Evolutionary conservation across 768 basidiomycete species (phyloP), one percentile per base, ranked within the genome.

Genomic region (Russula sp.): DNA sequence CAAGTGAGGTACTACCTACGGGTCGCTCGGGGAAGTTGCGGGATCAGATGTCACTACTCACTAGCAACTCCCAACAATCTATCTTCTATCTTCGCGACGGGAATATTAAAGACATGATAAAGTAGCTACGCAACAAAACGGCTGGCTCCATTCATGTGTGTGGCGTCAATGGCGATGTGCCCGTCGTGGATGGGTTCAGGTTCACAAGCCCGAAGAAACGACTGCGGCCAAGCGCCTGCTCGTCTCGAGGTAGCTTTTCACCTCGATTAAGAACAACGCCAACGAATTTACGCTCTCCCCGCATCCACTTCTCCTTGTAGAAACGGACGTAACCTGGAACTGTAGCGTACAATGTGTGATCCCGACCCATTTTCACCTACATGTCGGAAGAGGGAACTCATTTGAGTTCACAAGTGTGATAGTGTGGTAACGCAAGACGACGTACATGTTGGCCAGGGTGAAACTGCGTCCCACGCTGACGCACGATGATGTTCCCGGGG

Each of bases 401-500:
- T 59, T 42, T 51, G 20, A 50, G 59, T 53, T 20, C 8, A 55
- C 37, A 42, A 44, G 51, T 62, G 45, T 42, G 61, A 57, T 66
- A 55, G 56, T 35, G 39, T 20, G 53, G 53, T 63, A 56, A 32
- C 37, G 61, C 50, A n/a, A 45, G 42, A 27, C 27, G 27, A 56
- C 52, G 61, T 74, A 94, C 95, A 74, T 98, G 87, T 73, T 94
- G 94, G 0, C 95, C 96, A 5, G 96, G 86, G 72, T 96, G 94
- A 77, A 97, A 96, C 55, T 88, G 79, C 0, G 89, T 89, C 9
- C 97, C 97, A 66, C 97, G 83, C 74, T 99, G 97, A 50, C 97
- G 84, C 37, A 98, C 86, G 71, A 99, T 90, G 69, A 99, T 98
- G 77, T 96, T 92, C 48, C 97, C 97, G 9, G 97, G 92, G 31